Evolutionary conservation across 2,329 filamentous ascomycete genomes (phyloP), one percentile per base, ranked within the genome.

Genomic region (Leptodontidium sp.): DNA sequence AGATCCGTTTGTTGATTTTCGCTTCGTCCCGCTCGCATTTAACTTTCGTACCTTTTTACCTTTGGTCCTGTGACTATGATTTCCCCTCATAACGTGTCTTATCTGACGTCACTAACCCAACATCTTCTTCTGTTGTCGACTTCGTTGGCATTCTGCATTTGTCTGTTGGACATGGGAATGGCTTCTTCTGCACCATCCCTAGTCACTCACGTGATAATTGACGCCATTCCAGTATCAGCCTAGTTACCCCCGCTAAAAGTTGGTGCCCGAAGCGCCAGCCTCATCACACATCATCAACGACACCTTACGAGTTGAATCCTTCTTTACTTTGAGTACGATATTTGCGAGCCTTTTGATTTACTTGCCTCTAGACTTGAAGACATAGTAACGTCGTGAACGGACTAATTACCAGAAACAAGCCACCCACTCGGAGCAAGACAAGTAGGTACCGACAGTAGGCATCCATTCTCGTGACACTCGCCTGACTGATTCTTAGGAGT

Each of bases 171-270:
- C n/a, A n/a, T n/a, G n/a, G n/a, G n/a, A n/a, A n/a, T n/a, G n/a
- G n/a, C n/a, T n/a, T n/a, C n/a, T n/a, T n/a, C n/a, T n/a, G n/a
- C n/a, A n/a, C n/a, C n/a, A n/a, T n/a, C n/a, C n/a, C n/a, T n/a
- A n/a, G n/a, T n/a, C n/a, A n/a, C n/a, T 32, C 58, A 61, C 58
- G 58, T 61, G 58, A 49, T 61, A 32, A 9, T 61, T 61, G 58
- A 32, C 38, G 58, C 17, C 14, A 61, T 61, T 61, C 38, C 40
- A 61, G 40, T 61, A 61, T 61, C 17, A 49, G 58, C 58, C 40
- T 61, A 61, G 38, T 29, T 47, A 17, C 45, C 40, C 58, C 58
- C n/a, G 40, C 40, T 29, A 29, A 29, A 29, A 15, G 50, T 53
- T 53, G 50, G 47, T 64, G 47, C 45, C 61, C 9, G 11, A 64